These are phyloP conservation scores for Bauhinia variegata DNA, from an alignment of 306 rosid genomes.

Conservation along the genomic window DNA sequence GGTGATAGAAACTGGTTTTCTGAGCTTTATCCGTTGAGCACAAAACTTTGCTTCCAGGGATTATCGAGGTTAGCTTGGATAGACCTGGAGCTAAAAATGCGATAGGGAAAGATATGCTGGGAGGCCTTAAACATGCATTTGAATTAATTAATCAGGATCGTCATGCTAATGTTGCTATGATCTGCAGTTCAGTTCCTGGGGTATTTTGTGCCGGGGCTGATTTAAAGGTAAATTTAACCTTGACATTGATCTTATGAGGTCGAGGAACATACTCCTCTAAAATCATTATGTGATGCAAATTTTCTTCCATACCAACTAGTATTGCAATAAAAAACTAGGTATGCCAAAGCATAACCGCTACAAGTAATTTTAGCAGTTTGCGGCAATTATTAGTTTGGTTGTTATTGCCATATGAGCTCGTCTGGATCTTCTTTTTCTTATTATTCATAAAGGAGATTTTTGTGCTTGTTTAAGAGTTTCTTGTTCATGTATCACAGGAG, in stretches of 20 bases:
- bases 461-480: constrained; percentile 3
- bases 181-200: constrained; percentile 63
- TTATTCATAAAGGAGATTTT: constrained; percentile 13
- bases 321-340: background rate
- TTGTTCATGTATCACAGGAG: constrained; percentile 62
- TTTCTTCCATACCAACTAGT: background rate
- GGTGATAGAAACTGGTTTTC: background rate
- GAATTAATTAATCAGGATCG: constrained; percentile 51
- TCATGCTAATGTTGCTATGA: constrained; percentile 51
- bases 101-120: constrained; percentile 56
- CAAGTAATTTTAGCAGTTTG: background rate
- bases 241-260: background rate
- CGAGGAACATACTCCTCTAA: background rate
- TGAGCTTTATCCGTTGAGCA: background rate
- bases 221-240: constrained; percentile 43
- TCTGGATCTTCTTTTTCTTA: constrained; percentile 20
- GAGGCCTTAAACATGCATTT: constrained; percentile 47
- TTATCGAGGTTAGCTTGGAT: constrained; percentile 56
- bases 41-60: constrained; percentile 38
- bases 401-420: constrained; percentile 18
- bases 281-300: background rate
- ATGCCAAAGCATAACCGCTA: background rate
- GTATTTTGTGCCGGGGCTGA: constrained; percentile 79
- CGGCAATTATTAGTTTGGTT: background rate
- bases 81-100: constrained; percentile 61